These are phyloP conservation scores for Coniochaeta pulveracea DNA, from an alignment of 2,329 filamentous ascomycete genomes.

Conservation along the genomic window DNA sequence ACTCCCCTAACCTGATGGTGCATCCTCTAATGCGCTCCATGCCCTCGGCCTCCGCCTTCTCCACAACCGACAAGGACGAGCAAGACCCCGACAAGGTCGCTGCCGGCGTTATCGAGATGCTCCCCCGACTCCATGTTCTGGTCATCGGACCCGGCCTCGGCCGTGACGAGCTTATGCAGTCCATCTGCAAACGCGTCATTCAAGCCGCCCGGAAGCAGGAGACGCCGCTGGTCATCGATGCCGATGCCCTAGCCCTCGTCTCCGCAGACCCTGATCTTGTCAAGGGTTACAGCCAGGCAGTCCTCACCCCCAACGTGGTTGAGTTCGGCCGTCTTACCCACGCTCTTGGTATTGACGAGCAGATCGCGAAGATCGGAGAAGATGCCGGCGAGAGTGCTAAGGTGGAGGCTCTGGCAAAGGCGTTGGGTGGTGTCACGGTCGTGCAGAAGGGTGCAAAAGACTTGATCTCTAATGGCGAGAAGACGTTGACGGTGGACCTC, in stretches of 20 bases:
- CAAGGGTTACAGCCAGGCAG: constrained; percentile 68
- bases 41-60: constrained; percentile 14
- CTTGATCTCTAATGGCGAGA: constrained; percentile 68
- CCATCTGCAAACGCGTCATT: constrained; percentile 70
- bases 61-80: constrained; percentile 34
- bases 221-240: constrained; percentile 81
- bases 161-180: constrained; percentile 80
- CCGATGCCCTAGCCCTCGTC: constrained; percentile 74
- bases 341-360: constrained; percentile 54
- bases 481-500: constrained; percentile 66
- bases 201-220: constrained; percentile 59
- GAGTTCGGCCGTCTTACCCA: constrained; percentile 81
- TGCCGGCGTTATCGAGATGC: constrained; percentile 61
- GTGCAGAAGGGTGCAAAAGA: constrained; percentile 82
- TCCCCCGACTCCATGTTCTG: constrained; percentile 79
- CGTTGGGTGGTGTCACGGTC: constrained; percentile 79
- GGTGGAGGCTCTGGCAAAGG: constrained; percentile 58
- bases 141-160: constrained; percentile 90
- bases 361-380: constrained; percentile 24
- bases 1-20: constrained; percentile 97
- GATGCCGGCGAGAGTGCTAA: constrained; percentile 26
- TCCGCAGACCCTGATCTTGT: constrained; percentile 67
- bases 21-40: constrained; percentile 76
- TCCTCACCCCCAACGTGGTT: constrained; percentile 89
- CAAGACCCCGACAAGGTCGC: constrained; percentile 51